Evolutionary conservation across 371 early-diverging fungal genomes (phyloP), one percentile per base, ranked within the genome.

Genomic region (Lichtheimia corymbifera): DNA sequence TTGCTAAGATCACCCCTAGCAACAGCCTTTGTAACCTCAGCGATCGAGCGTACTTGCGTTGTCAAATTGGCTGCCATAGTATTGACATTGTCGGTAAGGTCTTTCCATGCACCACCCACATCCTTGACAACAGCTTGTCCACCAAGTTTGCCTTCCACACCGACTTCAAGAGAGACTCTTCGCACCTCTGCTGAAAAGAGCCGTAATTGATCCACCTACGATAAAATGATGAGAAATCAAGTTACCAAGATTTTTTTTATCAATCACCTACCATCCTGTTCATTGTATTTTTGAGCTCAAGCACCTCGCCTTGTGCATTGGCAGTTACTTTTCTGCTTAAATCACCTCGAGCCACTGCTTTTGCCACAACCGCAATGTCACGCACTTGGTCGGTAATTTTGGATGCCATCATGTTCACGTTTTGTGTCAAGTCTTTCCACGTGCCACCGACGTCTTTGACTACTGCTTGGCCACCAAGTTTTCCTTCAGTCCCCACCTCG

Each of bases 401-500:
- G 15, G 50, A 65, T 4, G 80, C 74, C 77, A 80, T 74, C 83
- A 67, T 72, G 56, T 84, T 84, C 12, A 84, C 84, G 62, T 81
- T 84, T 55, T 84, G 82, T 4, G 84, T 84, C 20, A 84, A 52
- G 53, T 82, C 82, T 63, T 82, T 80, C 84, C 84, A 84, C 3
- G 83, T 83, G 25, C 85, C 85, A 30, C 73, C 84, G 1, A 88
- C 86, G 56, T 79, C 83, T 20, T 76, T 71, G 11, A 88, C 88
- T 0, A 75, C 59, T 7, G 90, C 90, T 65, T 86, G 85, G 5
- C 84, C 91, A 28, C 86, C 89, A 4, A 83, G 57, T 43, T 59
- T 73, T 24, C 85, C 85, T 42, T 83, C 79, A 41, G 80, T 68
- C 24, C 80, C 76, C 58, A 83, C 80, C 59, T 80, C 78, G 24